phyloP scores from a whole-genome alignment of 2,329 filamentous ascomycete genomes.

The Aspergillus tamarii region DNA sequence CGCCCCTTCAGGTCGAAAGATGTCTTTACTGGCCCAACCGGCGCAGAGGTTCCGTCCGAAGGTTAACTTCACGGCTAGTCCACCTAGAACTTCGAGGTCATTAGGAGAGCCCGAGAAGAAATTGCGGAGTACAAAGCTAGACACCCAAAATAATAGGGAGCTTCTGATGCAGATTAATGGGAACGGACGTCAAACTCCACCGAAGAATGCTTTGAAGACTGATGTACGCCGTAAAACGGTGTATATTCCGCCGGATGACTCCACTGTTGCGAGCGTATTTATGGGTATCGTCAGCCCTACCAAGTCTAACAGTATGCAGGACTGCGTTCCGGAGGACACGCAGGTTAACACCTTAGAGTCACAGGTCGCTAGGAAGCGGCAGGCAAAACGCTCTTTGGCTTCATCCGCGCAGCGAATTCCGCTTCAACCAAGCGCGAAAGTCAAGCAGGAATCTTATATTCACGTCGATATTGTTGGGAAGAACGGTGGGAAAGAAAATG shows the following conservation, averaged over 20 bases:
- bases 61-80: constrained; percentile 31
- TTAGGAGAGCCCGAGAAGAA: constrained; percentile 13
- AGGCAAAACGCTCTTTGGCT: constrained; percentile 27
- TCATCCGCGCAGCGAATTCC: constrained; percentile 45
- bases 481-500: constrained; percentile 65
- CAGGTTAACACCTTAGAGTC: constrained; percentile 39
- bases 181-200: constrained; percentile 1
- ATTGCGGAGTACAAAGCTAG: constrained; percentile 12
- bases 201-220: constrained; percentile 31
- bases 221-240: constrained; percentile 42
- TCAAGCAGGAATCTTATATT: constrained; percentile 46
- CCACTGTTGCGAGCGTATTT: constrained; percentile 45
- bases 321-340: constrained; percentile 18
- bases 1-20: constrained; percentile 25
- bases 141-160: constrained; percentile 20
- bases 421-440: constrained; percentile 47
- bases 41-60: constrained; percentile 44
- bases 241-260: constrained; percentile 48
- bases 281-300: constrained; percentile 49
- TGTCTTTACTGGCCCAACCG: constrained; percentile 44
- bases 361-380: constrained; percentile 37
- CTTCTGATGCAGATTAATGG: constrained; percentile 21
- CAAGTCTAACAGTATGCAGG: constrained; percentile 28
- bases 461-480: constrained; percentile 54
- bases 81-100: constrained; percentile 18